Conservation (phyloP, 2,329 filamentous ascomycete species). For the Hymenoscyphus salicellus region DNA sequence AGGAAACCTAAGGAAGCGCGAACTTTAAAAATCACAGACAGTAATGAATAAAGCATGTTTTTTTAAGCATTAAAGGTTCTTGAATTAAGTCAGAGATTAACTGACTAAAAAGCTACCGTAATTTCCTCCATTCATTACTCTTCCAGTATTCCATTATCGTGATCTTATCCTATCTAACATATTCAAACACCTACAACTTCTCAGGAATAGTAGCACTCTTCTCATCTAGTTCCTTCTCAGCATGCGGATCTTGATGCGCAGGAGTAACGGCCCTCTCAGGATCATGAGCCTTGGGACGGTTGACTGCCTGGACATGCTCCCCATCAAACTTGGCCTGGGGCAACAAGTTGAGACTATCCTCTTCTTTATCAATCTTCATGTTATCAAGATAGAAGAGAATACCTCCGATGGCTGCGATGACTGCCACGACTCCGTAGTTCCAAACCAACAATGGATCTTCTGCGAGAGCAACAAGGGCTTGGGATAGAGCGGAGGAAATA, state of each 20-base stretch:
- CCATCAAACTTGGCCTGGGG: slow-evolving; percentile 9
- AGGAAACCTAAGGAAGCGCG: too few species aligned
- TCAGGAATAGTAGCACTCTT: background rate
- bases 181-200: background rate
- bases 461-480: slow-evolving; percentile 43
- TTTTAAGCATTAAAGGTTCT: background rate
- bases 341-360: slow-evolving; percentile 25
- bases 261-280: background rate
- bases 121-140: background rate
- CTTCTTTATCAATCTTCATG: slow-evolving; percentile 21
- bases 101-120: background rate
- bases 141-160: background rate
- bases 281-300: background rate
- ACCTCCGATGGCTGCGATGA: slow-evolving; percentile 20
- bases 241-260: background rate
- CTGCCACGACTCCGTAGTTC: slow-evolving; percentile 33
- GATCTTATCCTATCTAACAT: background rate
- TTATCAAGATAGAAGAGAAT: slow-evolving; percentile 23
- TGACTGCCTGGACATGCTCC: background rate
- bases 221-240: background rate
- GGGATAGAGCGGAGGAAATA: slow-evolving; percentile 49
- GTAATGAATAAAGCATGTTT: background rate
- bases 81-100: background rate
- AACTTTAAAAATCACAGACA: background rate
- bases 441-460: slow-evolving; percentile 43